These are phyloP conservation scores for Coemansia sp. DNA, from an alignment of 192 early-diverging fungal genomes.

Conservation along the genomic window DNA sequence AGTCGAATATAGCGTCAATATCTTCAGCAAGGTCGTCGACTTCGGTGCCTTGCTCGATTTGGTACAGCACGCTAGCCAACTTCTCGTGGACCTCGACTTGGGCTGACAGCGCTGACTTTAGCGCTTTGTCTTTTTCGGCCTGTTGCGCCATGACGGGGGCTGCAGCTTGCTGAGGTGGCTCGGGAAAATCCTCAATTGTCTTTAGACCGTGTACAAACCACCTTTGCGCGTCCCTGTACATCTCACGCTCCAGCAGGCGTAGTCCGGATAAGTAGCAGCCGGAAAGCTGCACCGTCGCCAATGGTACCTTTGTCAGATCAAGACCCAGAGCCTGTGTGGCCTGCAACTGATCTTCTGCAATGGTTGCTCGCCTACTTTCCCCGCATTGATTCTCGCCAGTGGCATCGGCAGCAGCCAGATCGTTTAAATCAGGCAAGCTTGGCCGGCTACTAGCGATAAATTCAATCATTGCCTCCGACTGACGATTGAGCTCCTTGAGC, in stretches of 20 bases:
- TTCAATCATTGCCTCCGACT: neutral
- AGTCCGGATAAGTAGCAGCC: constrained; percentile 37
- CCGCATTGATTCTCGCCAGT: neutral
- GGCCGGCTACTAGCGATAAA: constrained; percentile 8
- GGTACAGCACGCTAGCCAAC: constrained; percentile 14
- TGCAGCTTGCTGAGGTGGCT: neutral
- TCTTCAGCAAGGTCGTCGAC: constrained; percentile 5
- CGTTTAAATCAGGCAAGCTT: neutral
- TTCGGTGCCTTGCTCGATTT: constrained; percentile 4
- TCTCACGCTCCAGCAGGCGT: constrained; percentile 27
- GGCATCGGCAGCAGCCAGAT: neutral
- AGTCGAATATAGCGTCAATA: constrained; percentile 17
- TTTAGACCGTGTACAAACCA: constrained; percentile 28
- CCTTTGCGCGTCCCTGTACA: constrained; percentile 11
- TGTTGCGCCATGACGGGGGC: constrained; percentile 11
- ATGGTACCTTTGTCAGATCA: constrained; percentile 1
- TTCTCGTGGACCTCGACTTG: constrained; percentile 20
- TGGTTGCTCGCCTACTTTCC: neutral
- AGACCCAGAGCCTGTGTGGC: constrained; percentile 3
- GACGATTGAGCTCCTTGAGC: neutral
- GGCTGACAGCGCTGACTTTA: constrained; percentile 3
- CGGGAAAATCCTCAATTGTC: neutral
- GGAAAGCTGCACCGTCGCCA: constrained; percentile 17
- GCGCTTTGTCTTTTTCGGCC: constrained; percentile 28
- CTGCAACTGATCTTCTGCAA: constrained; percentile 19